phyloP scores from a whole-genome alignment of 2,329 filamentous ascomycete species.

The Ramularia collo-cygni region DNA sequence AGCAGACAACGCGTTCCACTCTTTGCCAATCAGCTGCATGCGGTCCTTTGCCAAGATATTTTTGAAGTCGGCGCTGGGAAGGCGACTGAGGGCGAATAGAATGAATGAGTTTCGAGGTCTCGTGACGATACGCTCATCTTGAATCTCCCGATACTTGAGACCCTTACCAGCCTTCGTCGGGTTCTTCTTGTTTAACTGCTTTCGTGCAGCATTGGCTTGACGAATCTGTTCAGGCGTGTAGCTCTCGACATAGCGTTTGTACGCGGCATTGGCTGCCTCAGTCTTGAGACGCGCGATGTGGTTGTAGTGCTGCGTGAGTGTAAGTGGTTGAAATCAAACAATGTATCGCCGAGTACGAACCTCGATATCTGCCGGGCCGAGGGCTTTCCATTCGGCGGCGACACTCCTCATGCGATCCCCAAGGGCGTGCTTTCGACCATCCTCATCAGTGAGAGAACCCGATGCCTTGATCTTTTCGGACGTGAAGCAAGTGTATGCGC shows the following conservation, averaged over 20 bases:
- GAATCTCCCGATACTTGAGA: slow-evolving; percentile 31
- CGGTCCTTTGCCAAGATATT: slow-evolving; percentile 38
- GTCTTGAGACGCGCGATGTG: slow-evolving; percentile 44
- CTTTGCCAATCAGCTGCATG: slow-evolving; percentile 35
- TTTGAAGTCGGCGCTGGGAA: slow-evolving; percentile 44
- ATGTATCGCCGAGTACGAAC: slow-evolving; percentile 24
- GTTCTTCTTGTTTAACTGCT: slow-evolving; percentile 22
- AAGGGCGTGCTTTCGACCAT: slow-evolving; percentile 20
- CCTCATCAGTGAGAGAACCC: not conserved
- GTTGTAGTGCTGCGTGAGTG: slow-evolving; percentile 44
- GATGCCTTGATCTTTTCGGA: slow-evolving; percentile 20
- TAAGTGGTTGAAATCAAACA: slow-evolving; percentile 1
- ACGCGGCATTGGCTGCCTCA: slow-evolving; percentile 37
- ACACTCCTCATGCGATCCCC: slow-evolving; percentile 34
- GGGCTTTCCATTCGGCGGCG: slow-evolving; percentile 39
- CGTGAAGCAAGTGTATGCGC: slow-evolving; percentile 26
- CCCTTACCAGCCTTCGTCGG: slow-evolving; percentile 9
- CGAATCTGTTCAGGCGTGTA: slow-evolving; percentile 53
- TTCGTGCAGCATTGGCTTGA: slow-evolving; percentile 53
- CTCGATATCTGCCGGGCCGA: slow-evolving; percentile 41
- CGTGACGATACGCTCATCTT: slow-evolving; percentile 51
- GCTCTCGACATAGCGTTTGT: slow-evolving; percentile 48
- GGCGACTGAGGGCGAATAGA: slow-evolving; percentile 42
- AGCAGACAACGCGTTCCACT: slow-evolving; percentile 44
- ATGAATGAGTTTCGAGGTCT: slow-evolving; percentile 33